phyloP scores from a whole-genome alignment of 108 stramenopile genomes.

The Hondaea fermentalgiana region DNA sequence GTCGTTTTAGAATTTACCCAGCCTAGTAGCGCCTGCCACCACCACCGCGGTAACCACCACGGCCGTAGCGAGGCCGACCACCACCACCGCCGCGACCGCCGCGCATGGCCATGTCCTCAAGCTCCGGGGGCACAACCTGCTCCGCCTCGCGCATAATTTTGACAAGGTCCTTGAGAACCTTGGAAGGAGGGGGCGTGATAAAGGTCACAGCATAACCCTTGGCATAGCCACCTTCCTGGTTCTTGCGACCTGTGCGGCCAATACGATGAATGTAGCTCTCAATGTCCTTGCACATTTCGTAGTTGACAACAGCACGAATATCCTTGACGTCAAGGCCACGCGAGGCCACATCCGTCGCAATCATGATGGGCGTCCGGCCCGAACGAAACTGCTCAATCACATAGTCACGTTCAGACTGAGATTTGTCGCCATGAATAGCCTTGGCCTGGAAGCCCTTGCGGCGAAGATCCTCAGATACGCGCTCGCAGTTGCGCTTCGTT shows the following conservation, averaged over 20 bases:
- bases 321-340: conserved; percentile 92
- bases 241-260: conserved; percentile 89
- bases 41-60: conserved; percentile 37
- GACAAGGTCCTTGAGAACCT: conserved; percentile 59
- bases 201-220: conserved; percentile 83
- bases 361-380: conserved; percentile 69
- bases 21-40: conserved; percentile 17
- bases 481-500: conserved; percentile 93
- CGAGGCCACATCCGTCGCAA: conserved; percentile 98
- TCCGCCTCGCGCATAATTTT: conserved; percentile 46
- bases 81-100: conserved; percentile 7
- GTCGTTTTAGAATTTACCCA: neutral
- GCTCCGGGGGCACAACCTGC: conserved; percentile 42
- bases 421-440: conserved; percentile 97
- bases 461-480: conserved; percentile 74
- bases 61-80: conserved; percentile 24
- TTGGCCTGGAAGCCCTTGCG: conserved; percentile 77
- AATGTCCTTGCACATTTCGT: conserved; percentile 50
- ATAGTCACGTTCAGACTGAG: conserved; percentile 93
- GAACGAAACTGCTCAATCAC: conserved; percentile 85
- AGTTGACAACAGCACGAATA: conserved; percentile 59
- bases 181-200: conserved; percentile 78
- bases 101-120: neutral
- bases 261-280: conserved; percentile 91
- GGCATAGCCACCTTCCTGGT: conserved; percentile 65